Base-by-base conservation (phyloP, 108 stramenopile genomes). In the Parietichytrium sp. region DNA sequence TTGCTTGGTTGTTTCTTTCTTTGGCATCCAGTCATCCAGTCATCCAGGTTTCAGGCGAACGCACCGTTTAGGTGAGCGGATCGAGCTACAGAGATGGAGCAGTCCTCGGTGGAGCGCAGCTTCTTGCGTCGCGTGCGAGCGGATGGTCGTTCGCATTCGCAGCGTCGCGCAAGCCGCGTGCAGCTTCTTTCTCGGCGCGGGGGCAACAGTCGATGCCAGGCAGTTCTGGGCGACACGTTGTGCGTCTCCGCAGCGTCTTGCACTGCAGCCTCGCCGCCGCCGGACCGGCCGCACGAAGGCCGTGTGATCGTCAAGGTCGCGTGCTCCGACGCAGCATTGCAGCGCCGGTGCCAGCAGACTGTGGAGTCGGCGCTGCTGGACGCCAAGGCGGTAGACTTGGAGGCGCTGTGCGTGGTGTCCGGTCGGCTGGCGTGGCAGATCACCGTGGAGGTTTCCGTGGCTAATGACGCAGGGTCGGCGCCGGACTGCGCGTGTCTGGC, bases 391-490 rank as follows among this genome's bases (percentile, higher is more conserved):
- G 42, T 89, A 16, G 89, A 89, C 55, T 80, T 78, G 29, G 89
- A 89, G 78, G 86, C 86, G 33, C 80, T 89, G 13, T 89, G 89
- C 80, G 81, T 88, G 13, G 80, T 87, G 13, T 84, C 88, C 7
- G 89, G 88, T 25, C 54, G 82, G 48, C 87, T 86, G 79, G 89
- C 87, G 16, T 89, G 89, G 89, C 52, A 47, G 47, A 18, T 89
- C 42, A 52, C 83, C 26, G 82, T 82, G 20, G 88, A 89, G 33
- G 83, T 89, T 49, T 78, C 51, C 50, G 30, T 89, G 48, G 81
- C 87, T 4, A 85, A 89, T 30, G 77, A 89, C 50, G 88, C 79
- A 13, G 89, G 89, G 27, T 87, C 87, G 54, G 48, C 88, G n/a
- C 80, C 82, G 8, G 89, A 89, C n/a, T 88, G 85, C n/a, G 80